phyloP scores from a whole-genome alignment of 805 yeast genomes.

The Maudiozyma barnettii region DNA sequence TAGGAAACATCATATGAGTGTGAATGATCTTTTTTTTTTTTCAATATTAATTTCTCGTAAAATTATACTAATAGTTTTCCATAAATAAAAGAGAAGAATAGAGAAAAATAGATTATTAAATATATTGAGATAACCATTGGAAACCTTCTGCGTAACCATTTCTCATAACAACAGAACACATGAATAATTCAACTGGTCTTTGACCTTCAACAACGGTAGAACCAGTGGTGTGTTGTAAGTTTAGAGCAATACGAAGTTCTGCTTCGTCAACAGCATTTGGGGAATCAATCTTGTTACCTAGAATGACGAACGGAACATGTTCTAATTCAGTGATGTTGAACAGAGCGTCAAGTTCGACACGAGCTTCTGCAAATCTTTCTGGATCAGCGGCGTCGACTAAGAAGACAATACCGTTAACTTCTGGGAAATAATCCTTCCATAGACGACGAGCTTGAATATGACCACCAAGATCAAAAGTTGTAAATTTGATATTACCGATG shows the following conservation, averaged over 20 bases:
- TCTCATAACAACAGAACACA: slow-evolving; percentile 98
- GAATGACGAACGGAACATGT: slow-evolving; percentile 81
- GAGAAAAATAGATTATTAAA: too few species aligned
- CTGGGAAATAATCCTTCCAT: slow-evolving; percentile 99
- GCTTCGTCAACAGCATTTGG: slow-evolving; percentile 91
- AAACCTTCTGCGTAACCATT: slow-evolving; percentile 98
- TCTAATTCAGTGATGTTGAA: slow-evolving; percentile 86
- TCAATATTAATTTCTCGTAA: too few species aligned
- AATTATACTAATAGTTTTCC: too few species aligned
- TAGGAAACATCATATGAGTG: too few species aligned
- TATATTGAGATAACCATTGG: slow-evolving; percentile 96
- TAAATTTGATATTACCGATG: slow-evolving; percentile 91
- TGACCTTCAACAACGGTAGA: slow-evolving; percentile 58
- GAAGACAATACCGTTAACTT: slow-evolving; percentile 94
- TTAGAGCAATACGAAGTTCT: slow-evolving; percentile 84
- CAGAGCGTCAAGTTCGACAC: slow-evolving; percentile 87
- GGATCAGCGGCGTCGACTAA: slow-evolving; percentile 96
- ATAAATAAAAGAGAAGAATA: too few species aligned
- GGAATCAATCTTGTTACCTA: slow-evolving; percentile 95
- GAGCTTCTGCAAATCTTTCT: slow-evolving; percentile 88
- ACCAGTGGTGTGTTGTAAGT: slow-evolving; percentile 84
- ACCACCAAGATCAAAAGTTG: slow-evolving; percentile 98
- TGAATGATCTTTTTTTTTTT: too few species aligned
- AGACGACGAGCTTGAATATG: slow-evolving; percentile 97
- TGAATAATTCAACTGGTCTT: slow-evolving; percentile 91